phyloP scores from a whole-genome alignment of 2,329 filamentous ascomycete species.

The Mycosphaerella sp. region DNA sequence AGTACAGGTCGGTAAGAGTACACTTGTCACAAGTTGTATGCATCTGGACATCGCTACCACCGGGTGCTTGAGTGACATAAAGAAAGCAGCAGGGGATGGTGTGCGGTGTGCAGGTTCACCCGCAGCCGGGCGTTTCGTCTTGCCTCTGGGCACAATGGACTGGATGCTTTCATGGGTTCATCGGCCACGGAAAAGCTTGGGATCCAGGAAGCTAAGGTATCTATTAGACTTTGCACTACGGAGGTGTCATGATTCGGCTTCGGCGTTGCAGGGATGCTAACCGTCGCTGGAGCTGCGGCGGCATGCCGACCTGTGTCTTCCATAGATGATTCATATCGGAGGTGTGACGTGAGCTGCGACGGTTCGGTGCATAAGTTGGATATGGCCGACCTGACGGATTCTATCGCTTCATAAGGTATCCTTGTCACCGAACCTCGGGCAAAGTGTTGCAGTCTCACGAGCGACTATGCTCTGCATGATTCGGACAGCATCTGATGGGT shows the following conservation, averaged over 20 bases:
- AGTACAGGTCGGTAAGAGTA: background rate
- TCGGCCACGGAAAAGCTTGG: constrained; percentile 14
- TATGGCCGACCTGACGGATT: background rate
- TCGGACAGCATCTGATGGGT: background rate
- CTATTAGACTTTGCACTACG: constrained; percentile 10
- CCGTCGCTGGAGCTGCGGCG: background rate
- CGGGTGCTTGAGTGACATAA: background rate
- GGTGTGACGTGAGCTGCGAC: background rate
- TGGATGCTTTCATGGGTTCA: constrained; percentile 10
- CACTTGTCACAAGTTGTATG: background rate
- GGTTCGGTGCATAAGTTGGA: background rate
- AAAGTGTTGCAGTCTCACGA: background rate
- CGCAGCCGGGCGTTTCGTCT: constrained; percentile 7
- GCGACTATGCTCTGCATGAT: background rate
- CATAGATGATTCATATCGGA: background rate
- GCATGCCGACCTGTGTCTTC: background rate
- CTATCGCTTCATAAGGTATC: background rate
- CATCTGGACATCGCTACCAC: background rate
- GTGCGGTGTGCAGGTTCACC: constrained; percentile 3
- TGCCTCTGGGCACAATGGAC: constrained; percentile 6
- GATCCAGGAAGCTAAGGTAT: constrained; percentile 11
- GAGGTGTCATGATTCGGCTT: constrained; percentile 4
- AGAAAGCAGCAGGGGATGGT: background rate
- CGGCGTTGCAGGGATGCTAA: constrained; percentile 5
- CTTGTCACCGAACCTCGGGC: background rate